These are phyloP conservation scores for Kurtzmaniella quercitrusa DNA, from an alignment of 1,139 yeast genomes.

Conservation along the genomic window DNA sequence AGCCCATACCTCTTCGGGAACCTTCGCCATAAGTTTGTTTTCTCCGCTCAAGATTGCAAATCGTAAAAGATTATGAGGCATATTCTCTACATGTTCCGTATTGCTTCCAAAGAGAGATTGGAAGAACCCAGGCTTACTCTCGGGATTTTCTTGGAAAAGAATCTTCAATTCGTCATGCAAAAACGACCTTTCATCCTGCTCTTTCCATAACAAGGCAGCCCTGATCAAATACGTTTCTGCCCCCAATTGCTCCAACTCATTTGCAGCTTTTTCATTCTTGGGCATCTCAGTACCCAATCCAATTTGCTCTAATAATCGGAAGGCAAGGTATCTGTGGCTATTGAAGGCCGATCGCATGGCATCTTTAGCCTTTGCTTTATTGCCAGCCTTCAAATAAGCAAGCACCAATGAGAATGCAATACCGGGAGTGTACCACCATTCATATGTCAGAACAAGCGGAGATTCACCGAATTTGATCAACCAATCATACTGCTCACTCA, in stretches of 20 bases:
- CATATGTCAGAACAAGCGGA: constrained; percentile 53
- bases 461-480: constrained; percentile 53
- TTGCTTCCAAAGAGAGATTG: neutral
- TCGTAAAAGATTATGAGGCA: constrained; percentile 60
- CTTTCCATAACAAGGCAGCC: constrained; percentile 48
- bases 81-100: constrained; percentile 10
- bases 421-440: constrained; percentile 72
- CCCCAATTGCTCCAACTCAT: constrained; percentile 22
- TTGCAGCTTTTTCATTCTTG: constrained; percentile 19
- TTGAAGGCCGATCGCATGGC: constrained; percentile 49
- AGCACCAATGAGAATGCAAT: constrained; percentile 63
- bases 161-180: constrained; percentile 40
- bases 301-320: constrained; percentile 41
- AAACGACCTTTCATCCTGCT: constrained; percentile 40
- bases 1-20: constrained; percentile 62
- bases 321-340: constrained; percentile 59
- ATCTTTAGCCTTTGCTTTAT: constrained; percentile 39
- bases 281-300: constrained; percentile 22
- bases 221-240: constrained; percentile 53
- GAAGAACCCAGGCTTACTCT: constrained; percentile 6
- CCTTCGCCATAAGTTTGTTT: constrained; percentile 61
- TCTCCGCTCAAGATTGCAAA: constrained; percentile 70
- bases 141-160: constrained; percentile 22
- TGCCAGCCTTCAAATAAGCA: constrained; percentile 46
- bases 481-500: constrained; percentile 62